Conservation (phyloP, 768 basidiomycete genomes). For the Xerocomus brunneocitrinus region DNA sequence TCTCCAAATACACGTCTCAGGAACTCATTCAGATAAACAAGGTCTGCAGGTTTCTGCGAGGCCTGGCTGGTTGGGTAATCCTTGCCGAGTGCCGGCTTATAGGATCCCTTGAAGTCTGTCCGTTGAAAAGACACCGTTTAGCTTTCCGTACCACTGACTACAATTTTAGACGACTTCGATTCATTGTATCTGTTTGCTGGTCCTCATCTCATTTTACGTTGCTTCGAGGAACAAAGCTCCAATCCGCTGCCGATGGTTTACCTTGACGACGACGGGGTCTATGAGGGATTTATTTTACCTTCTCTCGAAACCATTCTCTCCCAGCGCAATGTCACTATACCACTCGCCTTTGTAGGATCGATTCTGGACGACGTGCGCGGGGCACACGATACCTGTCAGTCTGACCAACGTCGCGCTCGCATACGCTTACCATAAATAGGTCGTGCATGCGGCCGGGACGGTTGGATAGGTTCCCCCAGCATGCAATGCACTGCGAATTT, state of each 20-base stretch:
- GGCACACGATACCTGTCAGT: slow-evolving; percentile 4
- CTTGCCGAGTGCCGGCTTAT: slow-evolving; percentile 1
- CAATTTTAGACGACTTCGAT: slow-evolving; percentile 10
- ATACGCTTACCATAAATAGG: slow-evolving; percentile 1
- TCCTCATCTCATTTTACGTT: slow-evolving; percentile 9
- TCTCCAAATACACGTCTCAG: slow-evolving; percentile 12
- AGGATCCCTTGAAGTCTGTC: slow-evolving; percentile 12
- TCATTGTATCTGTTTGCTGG: slow-evolving; percentile 15
- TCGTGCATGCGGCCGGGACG: neutral
- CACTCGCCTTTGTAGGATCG: slow-evolving; percentile 7
- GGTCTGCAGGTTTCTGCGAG: slow-evolving; percentile 4
- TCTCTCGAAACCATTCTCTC: neutral
- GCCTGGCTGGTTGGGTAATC: slow-evolving; percentile 4
- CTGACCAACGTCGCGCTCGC: neutral
- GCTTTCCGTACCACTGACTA: neutral
- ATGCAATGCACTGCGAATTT: slow-evolving; percentile 1
- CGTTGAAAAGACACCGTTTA: neutral
- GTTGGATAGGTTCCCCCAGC: neutral
- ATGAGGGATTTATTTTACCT: slow-evolving; percentile 3
- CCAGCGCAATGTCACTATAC: slow-evolving; percentile 2
- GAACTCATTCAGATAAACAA: slow-evolving; percentile 17
- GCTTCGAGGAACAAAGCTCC: slow-evolving; percentile 13
- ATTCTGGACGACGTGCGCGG: slow-evolving; percentile 14
- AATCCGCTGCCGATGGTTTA: slow-evolving; percentile 2
- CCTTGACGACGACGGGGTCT: neutral